Percentiles rank a stretch among this genome's conserved stretches.
These are phyloP conservation scores for Juglanconis oblonga DNA, from an alignment of 2,329 filamentous ascomycete species.

Conservation along the genomic window DNA sequence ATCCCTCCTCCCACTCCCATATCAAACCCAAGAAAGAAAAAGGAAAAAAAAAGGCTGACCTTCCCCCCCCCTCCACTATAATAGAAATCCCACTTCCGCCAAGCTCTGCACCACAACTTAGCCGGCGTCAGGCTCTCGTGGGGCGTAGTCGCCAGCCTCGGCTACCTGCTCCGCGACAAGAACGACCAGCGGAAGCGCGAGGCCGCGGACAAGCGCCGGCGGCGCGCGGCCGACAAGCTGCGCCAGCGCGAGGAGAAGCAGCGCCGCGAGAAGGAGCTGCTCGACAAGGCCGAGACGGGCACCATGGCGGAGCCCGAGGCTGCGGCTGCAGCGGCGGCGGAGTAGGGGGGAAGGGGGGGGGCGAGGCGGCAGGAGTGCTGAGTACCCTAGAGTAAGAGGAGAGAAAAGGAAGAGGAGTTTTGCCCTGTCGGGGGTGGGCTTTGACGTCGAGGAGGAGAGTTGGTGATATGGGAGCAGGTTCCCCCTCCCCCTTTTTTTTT, in stretches of 20 bases:
- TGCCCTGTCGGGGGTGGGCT: too few species aligned
- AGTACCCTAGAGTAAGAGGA: neutral
- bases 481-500: too few species aligned
- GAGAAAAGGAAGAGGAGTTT: neutral
- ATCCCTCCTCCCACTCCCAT: too few species aligned
- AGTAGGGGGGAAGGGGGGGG: neutral
- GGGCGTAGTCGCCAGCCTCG: conserved; percentile 29
- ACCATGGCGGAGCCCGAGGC: neutral
- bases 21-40: too few species aligned
- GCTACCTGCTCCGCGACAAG: conserved; percentile 36
- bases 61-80: too few species aligned
- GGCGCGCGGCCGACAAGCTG: conserved; percentile 32
- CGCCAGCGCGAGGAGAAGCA: conserved; percentile 21
- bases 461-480: too few species aligned
- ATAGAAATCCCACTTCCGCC: conserved; percentile 33
- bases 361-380: too few species aligned
- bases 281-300: conserved; percentile 8
- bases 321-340: neutral
- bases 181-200: conserved; percentile 29
- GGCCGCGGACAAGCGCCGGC: conserved; percentile 28
- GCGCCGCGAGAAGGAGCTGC: conserved; percentile 9
- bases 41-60: too few species aligned
- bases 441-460: too few species aligned
- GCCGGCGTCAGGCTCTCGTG: conserved; percentile 31
- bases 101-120: conserved; percentile 35